phyloP scores from a whole-genome alignment of 148 eudicot species.

The Silene uniflora region DNA sequence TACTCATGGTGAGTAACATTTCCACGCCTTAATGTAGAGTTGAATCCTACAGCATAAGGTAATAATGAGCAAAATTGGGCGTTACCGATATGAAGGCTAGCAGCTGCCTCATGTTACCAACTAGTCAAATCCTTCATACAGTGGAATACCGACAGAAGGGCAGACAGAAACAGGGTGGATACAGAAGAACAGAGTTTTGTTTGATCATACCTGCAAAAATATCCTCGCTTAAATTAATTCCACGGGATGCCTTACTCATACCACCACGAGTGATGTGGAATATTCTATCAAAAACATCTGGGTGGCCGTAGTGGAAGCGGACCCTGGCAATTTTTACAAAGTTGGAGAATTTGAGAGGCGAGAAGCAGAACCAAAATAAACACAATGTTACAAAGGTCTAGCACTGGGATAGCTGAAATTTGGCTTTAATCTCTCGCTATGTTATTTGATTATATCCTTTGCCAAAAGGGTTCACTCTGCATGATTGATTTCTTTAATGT shows the following conservation, averaged over 20 bases:
- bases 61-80: constrained; percentile 9
- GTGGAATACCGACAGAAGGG: constrained; percentile 6
- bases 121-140: background rate
- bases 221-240: constrained; percentile 77
- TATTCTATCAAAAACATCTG: constrained; percentile 85
- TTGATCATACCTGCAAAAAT: constrained; percentile 59
- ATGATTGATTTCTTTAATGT: background rate
- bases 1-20: constrained; percentile 84
- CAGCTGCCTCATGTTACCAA: background rate
- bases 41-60: constrained; percentile 47
- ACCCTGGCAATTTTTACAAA: constrained; percentile 41
- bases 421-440: background rate
- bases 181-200: background rate
- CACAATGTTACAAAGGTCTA: background rate
- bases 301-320: constrained; percentile 93
- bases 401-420: background rate
- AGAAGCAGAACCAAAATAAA: background rate
- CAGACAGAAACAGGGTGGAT: background rate
- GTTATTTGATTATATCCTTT: background rate
- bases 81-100: background rate
- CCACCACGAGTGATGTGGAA: constrained; percentile 89
- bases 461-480: background rate
- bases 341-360: constrained; percentile 9
- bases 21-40: constrained; percentile 71
- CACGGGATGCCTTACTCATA: constrained; percentile 73